Conservation (phyloP, 345 rosid species). For the Melastoma malabathricum region DNA sequence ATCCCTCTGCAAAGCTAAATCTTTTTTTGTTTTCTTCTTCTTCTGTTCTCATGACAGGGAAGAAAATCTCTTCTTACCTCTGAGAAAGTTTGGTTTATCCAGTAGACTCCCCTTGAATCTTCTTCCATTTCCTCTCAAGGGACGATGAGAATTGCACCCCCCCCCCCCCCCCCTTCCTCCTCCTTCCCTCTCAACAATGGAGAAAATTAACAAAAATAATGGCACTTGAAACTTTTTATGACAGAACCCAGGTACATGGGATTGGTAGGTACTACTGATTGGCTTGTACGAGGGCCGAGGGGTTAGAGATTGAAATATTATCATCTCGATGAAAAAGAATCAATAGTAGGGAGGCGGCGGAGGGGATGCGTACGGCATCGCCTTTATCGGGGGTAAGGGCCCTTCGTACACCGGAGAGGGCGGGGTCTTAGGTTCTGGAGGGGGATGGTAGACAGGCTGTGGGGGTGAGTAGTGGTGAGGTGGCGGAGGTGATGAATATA, state of each 20-base stretch:
- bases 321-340: slow-evolving; percentile 39
- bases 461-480: slow-evolving; percentile 20
- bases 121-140: slow-evolving; percentile 8
- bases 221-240: too few species aligned
- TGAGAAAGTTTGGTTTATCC: slow-evolving; percentile 3
- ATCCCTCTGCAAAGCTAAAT: slow-evolving; percentile 36
- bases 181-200: too few species aligned
- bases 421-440: slow-evolving; percentile 27
- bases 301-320: slow-evolving; percentile 33
- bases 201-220: too few species aligned
- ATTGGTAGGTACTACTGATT: neutral
- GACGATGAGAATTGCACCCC: slow-evolving; percentile 45
- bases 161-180: too few species aligned
- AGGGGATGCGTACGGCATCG: slow-evolving; percentile 88
- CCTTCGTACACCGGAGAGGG: slow-evolving; percentile 71
- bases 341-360: slow-evolving; percentile 96
- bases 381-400: slow-evolving; percentile 73
- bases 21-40: slow-evolving; percentile 31
- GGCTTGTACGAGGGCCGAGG: slow-evolving; percentile 1
- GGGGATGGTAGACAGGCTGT: slow-evolving; percentile 10
- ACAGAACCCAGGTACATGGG: neutral
- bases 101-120: slow-evolving; percentile 6
- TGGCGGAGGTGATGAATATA: slow-evolving; percentile 28
- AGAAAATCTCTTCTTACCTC: slow-evolving; percentile 36
- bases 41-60: slow-evolving; percentile 11